These are phyloP conservation scores for Salisapilia sapeloensis DNA, from an alignment of 352 stramenopile species.

Conservation along the genomic window DNA sequence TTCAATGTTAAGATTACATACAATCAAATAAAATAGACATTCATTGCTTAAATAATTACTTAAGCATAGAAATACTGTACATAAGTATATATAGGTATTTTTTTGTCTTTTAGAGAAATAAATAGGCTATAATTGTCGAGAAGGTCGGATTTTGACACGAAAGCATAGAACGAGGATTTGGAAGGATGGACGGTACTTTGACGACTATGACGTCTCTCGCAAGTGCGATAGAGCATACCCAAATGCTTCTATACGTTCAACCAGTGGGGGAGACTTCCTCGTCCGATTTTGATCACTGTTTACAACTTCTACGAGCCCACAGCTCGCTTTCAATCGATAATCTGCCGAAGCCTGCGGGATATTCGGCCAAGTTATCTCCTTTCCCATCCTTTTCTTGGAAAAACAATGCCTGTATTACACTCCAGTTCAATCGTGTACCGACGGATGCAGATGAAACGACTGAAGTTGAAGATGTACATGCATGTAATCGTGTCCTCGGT, in stretches of 20 bases:
- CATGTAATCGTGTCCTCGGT: slow-evolving; percentile 43
- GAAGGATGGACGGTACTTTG: too few species aligned
- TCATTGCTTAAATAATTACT: too few species aligned
- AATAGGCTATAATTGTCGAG: too few species aligned
- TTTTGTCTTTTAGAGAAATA: too few species aligned
- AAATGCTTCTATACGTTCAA: slow-evolving; percentile 75
- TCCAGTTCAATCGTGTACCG: slow-evolving; percentile 58
- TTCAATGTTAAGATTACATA: too few species aligned
- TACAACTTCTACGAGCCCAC: slow-evolving; percentile 34
- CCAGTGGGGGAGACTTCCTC: slow-evolving; percentile 46
- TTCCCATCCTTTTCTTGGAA: slow-evolving; percentile 63
- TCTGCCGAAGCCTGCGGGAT: slow-evolving; percentile 56
- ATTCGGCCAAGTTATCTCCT: slow-evolving; percentile 62
- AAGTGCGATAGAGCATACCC: slow-evolving; percentile 9
- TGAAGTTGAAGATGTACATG: slow-evolving; percentile 64
- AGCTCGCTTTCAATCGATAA: slow-evolving; percentile 36
- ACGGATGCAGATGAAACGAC: slow-evolving; percentile 28
- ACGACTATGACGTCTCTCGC: too few species aligned
- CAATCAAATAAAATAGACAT: too few species aligned
- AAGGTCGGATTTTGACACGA: too few species aligned
- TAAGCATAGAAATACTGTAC: too few species aligned
- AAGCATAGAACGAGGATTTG: too few species aligned
- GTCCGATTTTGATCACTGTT: slow-evolving; percentile 39
- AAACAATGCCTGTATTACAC: slow-evolving; percentile 26
- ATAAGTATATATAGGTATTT: too few species aligned